phyloP scores from a whole-genome alignment of 176 grass and related monocot species.

The Avena sativa region DNA sequence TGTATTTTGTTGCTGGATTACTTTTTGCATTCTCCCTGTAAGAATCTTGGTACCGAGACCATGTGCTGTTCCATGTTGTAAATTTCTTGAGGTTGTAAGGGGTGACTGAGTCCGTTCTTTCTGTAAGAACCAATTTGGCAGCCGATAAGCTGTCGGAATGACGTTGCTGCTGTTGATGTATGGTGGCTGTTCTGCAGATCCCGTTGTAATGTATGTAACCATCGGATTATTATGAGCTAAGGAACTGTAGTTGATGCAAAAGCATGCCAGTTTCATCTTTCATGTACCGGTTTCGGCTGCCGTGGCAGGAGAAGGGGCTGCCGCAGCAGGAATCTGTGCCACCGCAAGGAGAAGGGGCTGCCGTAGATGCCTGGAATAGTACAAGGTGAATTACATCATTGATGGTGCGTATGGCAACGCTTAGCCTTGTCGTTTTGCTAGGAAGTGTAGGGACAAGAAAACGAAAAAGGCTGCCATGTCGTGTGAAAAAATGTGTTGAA shows the following conservation, averaged over 20 bases:
- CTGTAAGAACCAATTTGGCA: conserved; percentile 46
- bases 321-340: too few species aligned
- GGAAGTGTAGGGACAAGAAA: too few species aligned
- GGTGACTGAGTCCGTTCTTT: conserved; percentile 40
- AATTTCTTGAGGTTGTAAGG: conserved; percentile 48
- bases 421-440: too few species aligned
- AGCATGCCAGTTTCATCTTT: neutral
- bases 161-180: conserved; percentile 43
- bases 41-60: conserved; percentile 41
- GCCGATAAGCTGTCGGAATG: conserved; percentile 41
- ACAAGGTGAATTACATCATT: too few species aligned
- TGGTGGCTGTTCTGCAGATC: conserved; percentile 19
- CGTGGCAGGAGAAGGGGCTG: too few species aligned
- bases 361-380: too few species aligned
- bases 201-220: conserved; percentile 45
- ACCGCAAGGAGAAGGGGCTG: too few species aligned
- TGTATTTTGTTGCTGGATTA: conserved; percentile 48
- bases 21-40: conserved; percentile 55
- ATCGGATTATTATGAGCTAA: conserved; percentile 45
- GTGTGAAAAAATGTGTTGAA: too few species aligned
- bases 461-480: too few species aligned
- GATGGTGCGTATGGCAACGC: too few species aligned
- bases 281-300: too few species aligned
- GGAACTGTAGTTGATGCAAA: neutral
- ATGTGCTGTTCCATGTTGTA: conserved; percentile 42